phyloP scores from a whole-genome alignment of 2,329 filamentous ascomycete genomes.

The Cladosporium sp. region DNA sequence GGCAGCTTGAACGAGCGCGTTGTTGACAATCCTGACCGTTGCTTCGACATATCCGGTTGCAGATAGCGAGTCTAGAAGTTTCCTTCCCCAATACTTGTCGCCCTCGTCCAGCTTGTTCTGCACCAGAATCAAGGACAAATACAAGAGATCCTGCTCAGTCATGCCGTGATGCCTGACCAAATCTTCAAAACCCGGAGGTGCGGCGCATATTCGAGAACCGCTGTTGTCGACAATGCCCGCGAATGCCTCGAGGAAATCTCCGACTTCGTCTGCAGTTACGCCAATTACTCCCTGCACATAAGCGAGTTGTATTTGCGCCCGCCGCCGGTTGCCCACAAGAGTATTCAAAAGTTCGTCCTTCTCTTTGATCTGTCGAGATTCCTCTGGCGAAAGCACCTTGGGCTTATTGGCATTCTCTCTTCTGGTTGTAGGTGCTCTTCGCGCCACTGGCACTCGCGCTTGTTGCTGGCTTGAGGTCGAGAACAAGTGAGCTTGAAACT shows the following conservation, averaged over 20 bases:
- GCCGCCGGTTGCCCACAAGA: no score
- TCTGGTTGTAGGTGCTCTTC: constrained; percentile 13
- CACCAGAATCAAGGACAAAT: constrained; percentile 13
- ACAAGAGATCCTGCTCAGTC: constrained; percentile 10
- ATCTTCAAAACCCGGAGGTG: constrained; percentile 2
- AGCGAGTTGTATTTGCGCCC: background rate
- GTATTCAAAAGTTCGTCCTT: no score
- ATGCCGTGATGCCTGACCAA: constrained; percentile 9
- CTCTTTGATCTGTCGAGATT: constrained; percentile 10
- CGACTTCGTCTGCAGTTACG: constrained; percentile 10
- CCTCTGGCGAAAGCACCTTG: background rate
- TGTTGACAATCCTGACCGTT: constrained; percentile 23
- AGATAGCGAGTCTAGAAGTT: constrained; percentile 22
- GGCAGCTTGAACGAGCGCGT: constrained; percentile 15
- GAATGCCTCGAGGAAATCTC: constrained; percentile 14
- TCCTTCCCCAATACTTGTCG: constrained; percentile 18
- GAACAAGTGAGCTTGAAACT: constrained; percentile 4
- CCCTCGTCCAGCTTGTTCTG: background rate
- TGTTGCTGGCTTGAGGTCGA: constrained; percentile 1
- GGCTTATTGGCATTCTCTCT: background rate
- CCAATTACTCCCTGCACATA: background rate
- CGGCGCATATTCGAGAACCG: no score
- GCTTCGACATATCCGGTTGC: constrained; percentile 21
- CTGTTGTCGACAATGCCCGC: no score
- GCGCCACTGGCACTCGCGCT: background rate